Base-by-base conservation (phyloP, 768 basidiomycete species). In the Dendrothele bispora region DNA sequence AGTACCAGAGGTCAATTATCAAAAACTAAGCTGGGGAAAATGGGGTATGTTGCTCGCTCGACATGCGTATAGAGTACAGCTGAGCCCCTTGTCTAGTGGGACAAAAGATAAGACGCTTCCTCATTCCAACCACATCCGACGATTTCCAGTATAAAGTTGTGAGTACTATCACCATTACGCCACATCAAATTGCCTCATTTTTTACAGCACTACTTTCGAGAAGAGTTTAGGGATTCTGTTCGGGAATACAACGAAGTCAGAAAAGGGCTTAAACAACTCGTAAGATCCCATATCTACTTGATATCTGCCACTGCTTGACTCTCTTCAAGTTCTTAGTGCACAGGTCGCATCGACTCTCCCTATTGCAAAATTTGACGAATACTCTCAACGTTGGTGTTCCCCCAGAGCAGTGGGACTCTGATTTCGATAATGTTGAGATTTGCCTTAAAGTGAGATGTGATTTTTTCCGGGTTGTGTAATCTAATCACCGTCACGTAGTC, bases 181-280 rank as follows among this genome's bases (percentile, higher is more conserved):
- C 20, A 18, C 15, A 32, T 28, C 22, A 42, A 21, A 7, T 20
- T 32, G 29, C 14, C 26, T 36, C n/a, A 17, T 5, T 17, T 40
- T 38, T 32, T 29, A n/a, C 28, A 54, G 49, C 25, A 2, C n/a
- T 54, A 54, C 41, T 54, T 54, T 38, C 28, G 30, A 37, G 12
- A 26, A 0, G 2, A 27, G 2, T 54, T 54, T 35, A 14, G 17
- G 1, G 49, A 43, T n/a, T 42, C 46, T 24, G 53, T 54, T 28
- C 20, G 21, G 18, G 36, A 51, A 8, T 54, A 51, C 32, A 51
- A 32, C 26, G n/a, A 48, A 20, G 40, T 43, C 36, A 34, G 53
- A 30, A 50, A 50, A 32, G 28, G 38, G 36, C 42, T 54, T 27
- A 54, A 54, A 37, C 49, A 54, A 40, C 45, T 54, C 35, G 53